Percentiles rank a stretch among this genome's conserved stretches.
phyloP scores from a whole-genome alignment of 257 asterid genomes.

The Primulina eburnea region DNA sequence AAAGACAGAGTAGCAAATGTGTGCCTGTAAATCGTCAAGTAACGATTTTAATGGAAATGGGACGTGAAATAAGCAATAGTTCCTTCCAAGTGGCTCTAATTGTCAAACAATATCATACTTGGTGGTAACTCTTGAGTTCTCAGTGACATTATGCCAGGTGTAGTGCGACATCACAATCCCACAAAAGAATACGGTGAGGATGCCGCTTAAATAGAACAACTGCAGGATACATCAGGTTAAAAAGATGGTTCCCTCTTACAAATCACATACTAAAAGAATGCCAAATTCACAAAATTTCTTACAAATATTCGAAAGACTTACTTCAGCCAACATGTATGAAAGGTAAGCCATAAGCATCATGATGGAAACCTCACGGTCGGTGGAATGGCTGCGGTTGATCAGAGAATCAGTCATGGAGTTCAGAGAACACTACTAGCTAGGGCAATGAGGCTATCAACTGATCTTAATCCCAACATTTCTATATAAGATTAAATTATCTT shows the following conservation, averaged over 20 bases:
- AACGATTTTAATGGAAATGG: background rate
- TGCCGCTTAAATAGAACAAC: slow-evolving; percentile 81
- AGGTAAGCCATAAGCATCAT: slow-evolving; percentile 99
- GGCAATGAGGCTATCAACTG: slow-evolving; percentile 3
- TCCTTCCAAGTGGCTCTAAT: slow-evolving; percentile 2
- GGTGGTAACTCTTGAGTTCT: slow-evolving; percentile 91
- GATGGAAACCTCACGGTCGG: slow-evolving; percentile 97
- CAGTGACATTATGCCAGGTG: slow-evolving; percentile 99
- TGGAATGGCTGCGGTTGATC: slow-evolving; percentile 75
- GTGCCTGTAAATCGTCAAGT: slow-evolving; percentile 53
- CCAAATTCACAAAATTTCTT: background rate
- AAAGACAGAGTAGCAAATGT: slow-evolving; percentile 91
- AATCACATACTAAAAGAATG: slow-evolving; percentile 12
- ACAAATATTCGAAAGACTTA: slow-evolving; percentile 38
- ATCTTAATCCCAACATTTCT: background rate
- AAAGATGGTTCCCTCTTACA: slow-evolving; percentile 6
- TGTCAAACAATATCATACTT: slow-evolving; percentile 49
- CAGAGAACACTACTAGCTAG: slow-evolving; percentile 5
- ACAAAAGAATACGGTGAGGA: slow-evolving; percentile 97
- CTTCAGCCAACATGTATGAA: slow-evolving; percentile 94
- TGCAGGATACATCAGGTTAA: slow-evolving; percentile 41
- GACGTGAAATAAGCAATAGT: background rate
- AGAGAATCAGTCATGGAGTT: slow-evolving; percentile 17
- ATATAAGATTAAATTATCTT: background rate
- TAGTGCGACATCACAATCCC: slow-evolving; percentile 99